These are phyloP conservation scores for Pichia rugopelliculosa DNA, from an alignment of 805 yeast genomes.

Conservation along the genomic window DNA sequence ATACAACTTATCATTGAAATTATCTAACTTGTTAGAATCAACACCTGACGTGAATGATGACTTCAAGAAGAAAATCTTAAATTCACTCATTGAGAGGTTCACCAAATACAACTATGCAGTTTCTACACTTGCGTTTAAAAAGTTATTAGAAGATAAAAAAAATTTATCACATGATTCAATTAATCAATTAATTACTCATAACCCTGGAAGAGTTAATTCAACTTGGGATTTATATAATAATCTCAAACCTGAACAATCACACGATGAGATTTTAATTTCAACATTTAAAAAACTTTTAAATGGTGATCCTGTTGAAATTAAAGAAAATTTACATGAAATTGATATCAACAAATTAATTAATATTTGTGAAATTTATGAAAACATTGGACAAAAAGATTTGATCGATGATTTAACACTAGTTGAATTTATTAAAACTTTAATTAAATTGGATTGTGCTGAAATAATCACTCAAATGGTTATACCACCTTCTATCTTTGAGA, in stretches of 20 bases:
- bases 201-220: slow-evolving; percentile 31
- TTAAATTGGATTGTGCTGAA: slow-evolving; percentile 16
- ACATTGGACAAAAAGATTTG: slow-evolving; percentile 11
- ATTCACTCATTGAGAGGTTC: slow-evolving; percentile 19
- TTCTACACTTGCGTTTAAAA: slow-evolving; percentile 15
- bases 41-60: slow-evolving; percentile 9
- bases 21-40: slow-evolving; percentile 9
- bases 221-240: slow-evolving; percentile 26
- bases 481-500: slow-evolving; percentile 11
- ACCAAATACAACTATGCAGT: slow-evolving; percentile 23
- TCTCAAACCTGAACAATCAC: slow-evolving; percentile 5
- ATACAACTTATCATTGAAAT: slow-evolving; percentile 9
- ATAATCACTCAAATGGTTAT: slow-evolving; percentile 13
- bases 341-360: slow-evolving; percentile 10
- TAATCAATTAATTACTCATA: slow-evolving; percentile 24
- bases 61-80: slow-evolving; percentile 16
- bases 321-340: slow-evolving; percentile 16
- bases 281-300: slow-evolving; percentile 17
- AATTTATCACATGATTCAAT: slow-evolving; percentile 13
- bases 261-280: slow-evolving; percentile 11
- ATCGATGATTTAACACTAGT: slow-evolving; percentile 8
- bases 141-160: slow-evolving; percentile 2
- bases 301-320: slow-evolving; percentile 20
- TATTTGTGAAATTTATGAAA: slow-evolving; percentile 12
- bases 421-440: slow-evolving; percentile 14